Conservation (phyloP, 2,329 filamentous ascomycete genomes). For the Penicillium sclerotigenum region DNA sequence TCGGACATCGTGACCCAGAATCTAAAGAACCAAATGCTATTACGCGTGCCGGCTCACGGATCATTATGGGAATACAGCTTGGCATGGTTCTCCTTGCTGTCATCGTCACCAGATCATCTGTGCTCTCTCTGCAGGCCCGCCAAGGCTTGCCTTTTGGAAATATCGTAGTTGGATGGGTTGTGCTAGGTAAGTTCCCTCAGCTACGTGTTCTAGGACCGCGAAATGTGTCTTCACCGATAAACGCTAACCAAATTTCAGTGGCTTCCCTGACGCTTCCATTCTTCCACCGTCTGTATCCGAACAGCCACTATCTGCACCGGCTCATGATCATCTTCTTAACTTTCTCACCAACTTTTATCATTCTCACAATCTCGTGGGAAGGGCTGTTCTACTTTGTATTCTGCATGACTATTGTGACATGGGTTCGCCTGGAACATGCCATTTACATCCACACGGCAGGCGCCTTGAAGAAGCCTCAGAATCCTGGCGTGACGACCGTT, state of each 20-base stretch:
- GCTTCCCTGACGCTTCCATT: conserved; percentile 75
- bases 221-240: not conserved
- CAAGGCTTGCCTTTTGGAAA: conserved; percentile 82
- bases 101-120: conserved; percentile 80
- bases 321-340: conserved; percentile 86
- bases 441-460: conserved; percentile 52
- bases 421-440: conserved; percentile 87
- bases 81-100: conserved; percentile 79
- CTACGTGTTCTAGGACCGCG: not conserved
- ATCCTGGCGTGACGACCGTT: conserved; percentile 36
- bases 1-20: conserved; percentile 39
- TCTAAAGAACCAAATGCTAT: conserved; percentile 12
- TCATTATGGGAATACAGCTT: conserved; percentile 53
- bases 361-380: conserved; percentile 95
- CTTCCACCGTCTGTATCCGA: conserved; percentile 74
- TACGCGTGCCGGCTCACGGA: conserved; percentile 36
- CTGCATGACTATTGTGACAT: conserved; percentile 74
- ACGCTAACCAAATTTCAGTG: conserved; percentile 46
- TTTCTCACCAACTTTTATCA: conserved; percentile 89
- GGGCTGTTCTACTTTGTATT: conserved; percentile 94
- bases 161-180: conserved; percentile 78
- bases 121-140: conserved; percentile 79
- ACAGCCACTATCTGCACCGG: conserved; percentile 84
- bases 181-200: conserved; percentile 57
- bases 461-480: conserved; percentile 28